phyloP scores from a whole-genome alignment of 1,284 basidiomycete species.

The Blastosporella zonata region DNA sequence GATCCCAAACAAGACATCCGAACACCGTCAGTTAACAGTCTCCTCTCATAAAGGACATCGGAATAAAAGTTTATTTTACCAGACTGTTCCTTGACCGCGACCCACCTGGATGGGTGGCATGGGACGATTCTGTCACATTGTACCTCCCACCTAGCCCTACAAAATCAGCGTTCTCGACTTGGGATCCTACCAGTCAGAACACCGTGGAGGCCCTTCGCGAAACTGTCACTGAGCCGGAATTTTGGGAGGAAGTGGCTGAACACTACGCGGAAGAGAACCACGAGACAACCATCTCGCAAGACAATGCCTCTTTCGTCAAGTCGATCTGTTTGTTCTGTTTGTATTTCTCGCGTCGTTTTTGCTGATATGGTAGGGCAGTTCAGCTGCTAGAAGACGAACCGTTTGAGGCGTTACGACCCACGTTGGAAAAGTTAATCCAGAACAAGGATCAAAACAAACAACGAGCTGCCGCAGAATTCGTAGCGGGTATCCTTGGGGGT shows the following conservation, averaged over 20 bases:
- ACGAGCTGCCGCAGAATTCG: slow-evolving; percentile 82
- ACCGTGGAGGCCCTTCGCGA: slow-evolving; percentile 48
- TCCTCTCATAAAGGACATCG: neutral
- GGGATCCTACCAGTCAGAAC: slow-evolving; percentile 48
- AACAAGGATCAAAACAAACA: slow-evolving; percentile 80
- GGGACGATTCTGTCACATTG: slow-evolving; percentile 42
- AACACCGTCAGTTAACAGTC: slow-evolving; percentile 41
- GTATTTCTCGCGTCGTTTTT: neutral
- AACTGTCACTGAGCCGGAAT: slow-evolving; percentile 40
- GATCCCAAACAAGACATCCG: slow-evolving; percentile 31
- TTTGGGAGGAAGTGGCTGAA: slow-evolving; percentile 58
- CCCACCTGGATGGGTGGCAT: slow-evolving; percentile 60
- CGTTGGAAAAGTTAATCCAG: slow-evolving; percentile 50
- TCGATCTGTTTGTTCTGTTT: slow-evolving; percentile 56
- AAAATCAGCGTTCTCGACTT: slow-evolving; percentile 51
- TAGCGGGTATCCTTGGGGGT: slow-evolving; percentile 77
- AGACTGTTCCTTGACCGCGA: slow-evolving; percentile 55
- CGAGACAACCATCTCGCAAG: slow-evolving; percentile 54
- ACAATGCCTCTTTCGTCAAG: slow-evolving; percentile 71
- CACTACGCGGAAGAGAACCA: slow-evolving; percentile 70
- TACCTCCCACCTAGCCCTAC: slow-evolving; percentile 47
- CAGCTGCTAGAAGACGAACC: slow-evolving; percentile 69
- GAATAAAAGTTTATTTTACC: slow-evolving; percentile 5
- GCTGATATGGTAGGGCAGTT: slow-evolving; percentile 37
- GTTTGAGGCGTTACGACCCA: slow-evolving; percentile 51